Base-by-base conservation (phyloP, 352 stramenopile species). In the Pythium oligandrum region DNA sequence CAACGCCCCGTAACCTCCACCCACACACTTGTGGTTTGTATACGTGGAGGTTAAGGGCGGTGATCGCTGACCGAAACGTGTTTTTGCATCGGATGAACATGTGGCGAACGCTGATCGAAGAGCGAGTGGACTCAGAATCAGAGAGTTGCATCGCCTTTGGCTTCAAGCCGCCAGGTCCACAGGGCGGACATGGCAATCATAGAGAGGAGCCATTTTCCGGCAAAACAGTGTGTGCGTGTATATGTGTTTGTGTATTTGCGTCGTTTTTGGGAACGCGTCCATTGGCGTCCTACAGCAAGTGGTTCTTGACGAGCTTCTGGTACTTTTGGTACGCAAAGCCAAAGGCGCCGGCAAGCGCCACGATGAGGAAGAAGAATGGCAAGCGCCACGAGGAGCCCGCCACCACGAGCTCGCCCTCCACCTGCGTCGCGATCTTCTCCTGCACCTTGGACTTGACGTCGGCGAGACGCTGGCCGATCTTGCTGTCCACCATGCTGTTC, bases 261-360 rank as follows among this genome's bases (percentile, higher is more conserved):
- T 30, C 44, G 44, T n/a, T 49, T n/a, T n/a, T n/a, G 17, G 40
- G n/a, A 35, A 9, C 44, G 53, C 37, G 30, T 39, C 11, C 8
- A 42, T 44, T 59, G 44, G 17, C 55, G 39, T 35, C 61, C 50
- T 86, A 94, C 55, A 90, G 77, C 58, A 94, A 62, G 58, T 92
- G 84, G 59, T 73, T 90, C 74, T 92, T 92, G 53, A 90, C 61
- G 31, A 94, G 70, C 56, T 90, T 85, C 66, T 85, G 79, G 72
- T 94, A 94, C 73, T 94, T 92, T 44, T 84, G 74, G 73, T 94
- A 94, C 17, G 76, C 77, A 33, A 88, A 74, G 42, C 71, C 75
- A 35, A 87, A 55, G 30, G 60, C 68, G 6, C 59, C 78, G 1
- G 71, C 71, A 31, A 94, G 77, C 36, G 77, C 61, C 35, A 90